phyloP scores from a whole-genome alignment of 2,329 filamentous ascomycete genomes.

The Cladosporium sp. region DNA sequence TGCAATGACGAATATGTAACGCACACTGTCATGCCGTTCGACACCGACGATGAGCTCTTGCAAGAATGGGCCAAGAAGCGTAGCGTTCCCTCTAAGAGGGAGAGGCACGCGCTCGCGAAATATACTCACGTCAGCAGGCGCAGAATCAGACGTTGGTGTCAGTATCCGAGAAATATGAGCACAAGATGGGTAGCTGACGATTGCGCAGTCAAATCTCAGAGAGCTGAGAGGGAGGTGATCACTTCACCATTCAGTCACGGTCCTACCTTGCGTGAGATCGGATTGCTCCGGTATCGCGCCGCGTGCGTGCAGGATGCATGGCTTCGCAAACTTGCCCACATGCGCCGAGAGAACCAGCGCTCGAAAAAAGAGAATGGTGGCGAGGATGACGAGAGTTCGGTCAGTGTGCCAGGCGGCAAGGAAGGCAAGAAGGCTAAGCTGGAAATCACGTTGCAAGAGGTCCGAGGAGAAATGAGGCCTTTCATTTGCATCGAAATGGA shows the following conservation, averaged over 20 bases:
- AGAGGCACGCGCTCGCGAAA: conserved; percentile 14
- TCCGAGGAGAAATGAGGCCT: background rate
- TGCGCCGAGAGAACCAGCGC: background rate
- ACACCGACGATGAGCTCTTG: conserved; percentile 13
- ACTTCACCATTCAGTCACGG: background rate
- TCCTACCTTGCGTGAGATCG: background rate
- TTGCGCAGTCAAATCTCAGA: conserved; percentile 16
- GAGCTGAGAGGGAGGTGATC: too few relatives aligned
- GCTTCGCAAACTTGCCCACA: background rate
- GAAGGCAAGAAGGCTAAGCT: background rate
- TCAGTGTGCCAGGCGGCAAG: background rate
- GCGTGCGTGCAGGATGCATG: background rate
- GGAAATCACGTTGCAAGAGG: background rate
- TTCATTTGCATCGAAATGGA: background rate
- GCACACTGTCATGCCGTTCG: background rate
- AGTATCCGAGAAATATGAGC: conserved; percentile 1
- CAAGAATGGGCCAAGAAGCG: conserved; percentile 13
- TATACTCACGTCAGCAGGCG: conserved; percentile 6
- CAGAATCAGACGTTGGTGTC: conserved; percentile 17
- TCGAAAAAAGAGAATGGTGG: background rate
- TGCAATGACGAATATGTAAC: background rate
- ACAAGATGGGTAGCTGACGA: background rate
- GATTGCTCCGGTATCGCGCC: background rate
- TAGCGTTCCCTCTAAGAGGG: conserved; percentile 13
- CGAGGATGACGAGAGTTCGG: background rate